Evolutionary conservation across 768 basidiomycete species (phyloP).

Genomic region (Mycena metata): DNA sequence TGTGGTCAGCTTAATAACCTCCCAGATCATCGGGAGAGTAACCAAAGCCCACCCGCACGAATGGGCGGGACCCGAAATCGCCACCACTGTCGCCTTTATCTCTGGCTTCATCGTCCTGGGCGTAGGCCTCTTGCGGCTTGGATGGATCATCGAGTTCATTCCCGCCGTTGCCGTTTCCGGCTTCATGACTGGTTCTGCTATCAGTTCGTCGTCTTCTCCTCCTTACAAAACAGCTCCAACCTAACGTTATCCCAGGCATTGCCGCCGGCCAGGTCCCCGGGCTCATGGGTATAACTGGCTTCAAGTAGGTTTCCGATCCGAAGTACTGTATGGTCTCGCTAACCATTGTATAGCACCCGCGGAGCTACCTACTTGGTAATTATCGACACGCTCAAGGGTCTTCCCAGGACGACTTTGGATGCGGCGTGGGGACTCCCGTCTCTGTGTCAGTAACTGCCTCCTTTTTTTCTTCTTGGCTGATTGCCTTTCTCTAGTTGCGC

Average conservation of each 20-base stretch:
- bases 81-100: constrained; percentile 86
- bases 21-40: constrained; percentile 83
- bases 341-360: constrained; percentile 71
- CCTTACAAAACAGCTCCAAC: no score
- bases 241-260: constrained; percentile 59
- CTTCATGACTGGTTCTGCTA: constrained; percentile 98
- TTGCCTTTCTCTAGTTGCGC: constrained; percentile 47
- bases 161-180: constrained; percentile 87
- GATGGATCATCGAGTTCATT: constrained; percentile 97
- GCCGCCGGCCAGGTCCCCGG: constrained; percentile 90
- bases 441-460: constrained; percentile 49
- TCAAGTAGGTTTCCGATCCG: constrained; percentile 68
- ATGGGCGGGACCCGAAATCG: constrained; percentile 82
- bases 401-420: constrained; percentile 79
- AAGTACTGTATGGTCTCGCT: constrained; percentile 20
- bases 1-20: constrained; percentile 93
- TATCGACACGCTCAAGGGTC: constrained; percentile 91
- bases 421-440: constrained; percentile 92
- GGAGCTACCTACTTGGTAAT: constrained; percentile 89
- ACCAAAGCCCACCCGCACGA: constrained; percentile 63
- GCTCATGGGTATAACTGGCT: constrained; percentile 88
- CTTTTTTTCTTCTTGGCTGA: neutral
- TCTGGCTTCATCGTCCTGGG: constrained; percentile 93
- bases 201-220: constrained; percentile 55
- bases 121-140: constrained; percentile 89